Evolutionary conservation across 352 stramenopile genomes (phyloP), one percentile per base, ranked within the genome.

Genomic region (Sclerospora graminicola): DNA sequence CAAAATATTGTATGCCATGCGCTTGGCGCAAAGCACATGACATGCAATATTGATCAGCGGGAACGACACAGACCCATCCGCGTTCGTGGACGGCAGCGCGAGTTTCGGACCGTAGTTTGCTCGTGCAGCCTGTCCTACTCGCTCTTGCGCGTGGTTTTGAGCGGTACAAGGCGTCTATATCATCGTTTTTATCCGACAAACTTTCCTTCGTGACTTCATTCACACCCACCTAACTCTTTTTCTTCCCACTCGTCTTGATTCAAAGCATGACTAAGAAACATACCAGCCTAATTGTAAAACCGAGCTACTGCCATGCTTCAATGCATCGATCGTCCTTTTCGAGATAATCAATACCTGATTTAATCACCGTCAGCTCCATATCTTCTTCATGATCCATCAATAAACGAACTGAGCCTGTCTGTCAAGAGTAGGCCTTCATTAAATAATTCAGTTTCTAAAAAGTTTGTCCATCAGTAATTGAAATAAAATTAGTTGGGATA

Each of bases 371-470:
- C 14, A 92, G 36, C 42, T 92, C 81, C 41, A 89, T 58, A 36
- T 93, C 70, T 54, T 77, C n/a, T n/a, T n/a, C 71, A 28, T 92
- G 77, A 36, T 76, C 81, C 63, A 85, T 85, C 0, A 93, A 57
- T 24, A 93, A 43, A 0, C 81, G 78, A 45, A 93, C 69, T 2
- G 76, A 82, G n/a, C 11, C 81, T 78, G 33, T 93, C 81, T 0
- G 75, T 90, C 15, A 93, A 53, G 20, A 93, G 48, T 9, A n/a
- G n/a, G n/a, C n/a, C n/a, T n/a, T n/a, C n/a, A n/a, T n/a, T n/a
- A n/a, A n/a, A n/a, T n/a, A n/a, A n/a, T n/a, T n/a, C n/a, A n/a
- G n/a, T n/a, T n/a, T n/a, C n/a, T n/a, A n/a, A n/a, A n/a, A n/a
- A n/a, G n/a, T n/a, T n/a, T n/a, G n/a, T n/a, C n/a, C n/a, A n/a